phyloP scores from a whole-genome alignment of 371 early-diverging fungal species.

The Haplosporangium sp. region DNA sequence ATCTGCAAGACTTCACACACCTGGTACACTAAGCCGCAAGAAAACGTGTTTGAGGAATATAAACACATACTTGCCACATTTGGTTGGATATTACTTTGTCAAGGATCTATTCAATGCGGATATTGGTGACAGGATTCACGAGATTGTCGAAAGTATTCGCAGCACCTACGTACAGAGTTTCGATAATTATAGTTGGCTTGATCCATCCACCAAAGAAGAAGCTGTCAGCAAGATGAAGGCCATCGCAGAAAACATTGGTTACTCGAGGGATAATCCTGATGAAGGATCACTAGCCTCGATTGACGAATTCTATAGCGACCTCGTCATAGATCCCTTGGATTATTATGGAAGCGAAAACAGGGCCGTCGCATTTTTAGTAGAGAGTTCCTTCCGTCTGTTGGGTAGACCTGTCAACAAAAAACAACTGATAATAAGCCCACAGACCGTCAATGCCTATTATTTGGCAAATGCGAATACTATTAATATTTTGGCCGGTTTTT shows the following conservation, averaged over 20 bases:
- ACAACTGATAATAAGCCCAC: slow-evolving; percentile 65
- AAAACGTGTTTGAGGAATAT: slow-evolving; percentile 58
- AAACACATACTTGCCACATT: slow-evolving; percentile 57
- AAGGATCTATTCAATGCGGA: slow-evolving; percentile 52
- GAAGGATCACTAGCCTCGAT: slow-evolving; percentile 58
- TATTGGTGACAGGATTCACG: slow-evolving; percentile 44
- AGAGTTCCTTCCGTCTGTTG: slow-evolving; percentile 6
- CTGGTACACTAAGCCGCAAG: slow-evolving; percentile 54
- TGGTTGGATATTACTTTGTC: slow-evolving; percentile 70
- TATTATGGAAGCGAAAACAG: slow-evolving; percentile 60
- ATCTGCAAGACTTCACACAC: slow-evolving; percentile 50
- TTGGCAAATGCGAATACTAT: slow-evolving; percentile 63
- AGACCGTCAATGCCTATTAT: slow-evolving; percentile 73
- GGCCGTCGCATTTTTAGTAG: slow-evolving; percentile 26
- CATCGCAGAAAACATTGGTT: slow-evolving; percentile 61
- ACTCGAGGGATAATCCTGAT: slow-evolving; percentile 61
- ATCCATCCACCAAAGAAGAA: slow-evolving; percentile 57
- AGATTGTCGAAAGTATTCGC: slow-evolving; percentile 57
- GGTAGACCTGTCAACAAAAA: slow-evolving; percentile 50
- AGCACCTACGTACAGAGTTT: slow-evolving; percentile 55
- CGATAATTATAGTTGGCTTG: slow-evolving; percentile 65
- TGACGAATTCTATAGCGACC: slow-evolving; percentile 57
- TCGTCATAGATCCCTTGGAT: slow-evolving; percentile 34
- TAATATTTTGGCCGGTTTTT: slow-evolving; percentile 70
- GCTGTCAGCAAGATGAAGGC: slow-evolving; percentile 63